Base-by-base conservation (phyloP, 169 alveolate species). In the Prorocentrum cordatum region DNA sequence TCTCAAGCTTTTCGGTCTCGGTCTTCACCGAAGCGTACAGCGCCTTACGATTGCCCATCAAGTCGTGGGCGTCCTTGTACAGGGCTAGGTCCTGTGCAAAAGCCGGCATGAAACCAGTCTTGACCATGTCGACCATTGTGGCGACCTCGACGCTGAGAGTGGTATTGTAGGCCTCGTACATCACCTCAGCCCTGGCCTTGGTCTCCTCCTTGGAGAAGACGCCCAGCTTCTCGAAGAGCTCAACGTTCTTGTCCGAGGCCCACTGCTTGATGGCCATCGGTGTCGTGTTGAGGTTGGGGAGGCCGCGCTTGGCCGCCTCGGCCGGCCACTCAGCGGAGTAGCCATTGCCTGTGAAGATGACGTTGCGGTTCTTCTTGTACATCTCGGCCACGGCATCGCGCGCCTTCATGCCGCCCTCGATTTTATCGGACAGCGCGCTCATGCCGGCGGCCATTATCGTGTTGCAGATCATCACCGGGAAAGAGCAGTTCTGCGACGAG, bases 311-410 rank as follows among this genome's bases (percentile, higher is more conserved):
- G 27, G 20, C 29, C n/a, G 89, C 89, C 66, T 79, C 89, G 22
- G 38, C 77, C 10, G 89, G 89, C 89, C 89, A 79, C 45, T 79
- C 89, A 0, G 89, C 77, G 33, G 59, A 18, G 66, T 79, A 79
- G 89, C 89, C 89, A 35, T 79, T 79, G 61, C 89, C 89, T 1
- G 89, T 79, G 89, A 79, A 79, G 89, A 79, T 79, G 73, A 79
- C 89, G 89, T 61, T 64, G 26, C 45, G 39, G 89, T 79, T 79
- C 89, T 79, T 59, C 0, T 50, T 18, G 27, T 5, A 5, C 18
- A 54, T 27, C 88, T 77, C 33, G n/a, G 89, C 89, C 62, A 79
- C 89, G 35, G 89, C 89, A 38, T 79, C 89, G 26, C 89, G 89
- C 22, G 58, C 77, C 66, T 77, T 79, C 77, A 79, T 35, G 31